Percentiles rank a stretch among this genome's conserved stretches.
Evolutionary conservation across 345 rosid genomes (phyloP).

Genomic region (Syzygium jambos): DNA sequence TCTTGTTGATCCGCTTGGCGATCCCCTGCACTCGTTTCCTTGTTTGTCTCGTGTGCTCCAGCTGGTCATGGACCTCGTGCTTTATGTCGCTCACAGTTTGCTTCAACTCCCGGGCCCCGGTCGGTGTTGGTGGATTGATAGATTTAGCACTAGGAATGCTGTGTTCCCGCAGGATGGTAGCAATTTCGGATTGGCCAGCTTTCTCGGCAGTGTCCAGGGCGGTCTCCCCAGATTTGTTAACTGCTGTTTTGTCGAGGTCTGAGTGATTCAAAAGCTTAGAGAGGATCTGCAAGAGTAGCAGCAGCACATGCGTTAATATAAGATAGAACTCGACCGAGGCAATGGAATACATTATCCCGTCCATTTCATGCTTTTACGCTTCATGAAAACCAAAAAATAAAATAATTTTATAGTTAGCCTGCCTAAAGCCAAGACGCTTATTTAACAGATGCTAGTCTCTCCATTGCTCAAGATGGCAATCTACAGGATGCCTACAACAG

Average conservation of each 20-base stretch:
- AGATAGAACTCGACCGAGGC: background rate
- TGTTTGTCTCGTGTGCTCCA: slow-evolving; percentile 58
- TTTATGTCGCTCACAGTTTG: slow-evolving; percentile 89
- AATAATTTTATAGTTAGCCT: background rate
- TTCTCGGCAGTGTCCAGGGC: slow-evolving; percentile 73
- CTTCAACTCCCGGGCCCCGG: slow-evolving; percentile 49
- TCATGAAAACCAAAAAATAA: background rate
- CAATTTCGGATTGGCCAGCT: slow-evolving; percentile 30
- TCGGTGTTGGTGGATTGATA: slow-evolving; percentile 28
- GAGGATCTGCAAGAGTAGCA: slow-evolving; percentile 47
- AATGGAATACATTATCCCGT: background rate
- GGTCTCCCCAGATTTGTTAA: slow-evolving; percentile 68
- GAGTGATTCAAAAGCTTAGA: slow-evolving; percentile 23
- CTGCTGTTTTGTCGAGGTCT: slow-evolving; percentile 36
- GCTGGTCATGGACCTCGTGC: slow-evolving; percentile 78
- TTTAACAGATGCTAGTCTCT: background rate
- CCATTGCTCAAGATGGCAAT: background rate
- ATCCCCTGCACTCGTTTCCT: slow-evolving; percentile 72
- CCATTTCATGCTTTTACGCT: background rate
- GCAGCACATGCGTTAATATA: background rate
- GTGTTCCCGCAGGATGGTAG: slow-evolving; percentile 36
- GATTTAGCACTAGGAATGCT: slow-evolving; percentile 51
- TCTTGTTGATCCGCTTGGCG: slow-evolving; percentile 63
- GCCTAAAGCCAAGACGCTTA: background rate
- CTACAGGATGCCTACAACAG: background rate